A percentile compares a stretch with the other conserved stretches of the same genome.
These are phyloP conservation scores for Colletotrichum sidae DNA, from an alignment of 2,329 filamentous ascomycete genomes.

Conservation along the genomic window DNA sequence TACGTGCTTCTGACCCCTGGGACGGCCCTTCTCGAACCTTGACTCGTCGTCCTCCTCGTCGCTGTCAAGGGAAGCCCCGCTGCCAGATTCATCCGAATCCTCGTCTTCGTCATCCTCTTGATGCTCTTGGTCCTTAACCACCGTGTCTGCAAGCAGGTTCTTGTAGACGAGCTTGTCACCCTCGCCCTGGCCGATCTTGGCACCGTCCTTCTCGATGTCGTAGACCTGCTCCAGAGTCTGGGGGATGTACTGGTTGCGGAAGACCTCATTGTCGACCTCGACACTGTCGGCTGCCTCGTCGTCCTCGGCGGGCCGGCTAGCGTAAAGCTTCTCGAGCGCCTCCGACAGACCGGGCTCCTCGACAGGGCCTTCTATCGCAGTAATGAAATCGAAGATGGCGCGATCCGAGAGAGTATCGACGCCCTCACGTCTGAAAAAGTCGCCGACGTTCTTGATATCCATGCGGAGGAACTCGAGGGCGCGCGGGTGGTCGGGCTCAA, in stretches of 20 bases:
- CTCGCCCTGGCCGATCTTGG: conserved; percentile 78
- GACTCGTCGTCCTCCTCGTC: conserved; percentile 61
- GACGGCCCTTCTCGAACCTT: conserved; percentile 73
- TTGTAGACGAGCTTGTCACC: conserved; percentile 86
- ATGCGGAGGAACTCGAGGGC: conserved; percentile 94
- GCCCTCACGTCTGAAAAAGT: conserved; percentile 90
- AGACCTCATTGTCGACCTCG: conserved; percentile 90
- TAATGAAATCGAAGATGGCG: conserved; percentile 87
- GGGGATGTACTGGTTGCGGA: conserved; percentile 95
- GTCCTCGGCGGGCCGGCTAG: conserved; percentile 62
- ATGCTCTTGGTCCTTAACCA: conserved; percentile 51
- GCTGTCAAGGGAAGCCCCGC: conserved; percentile 59
- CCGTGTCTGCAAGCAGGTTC: conserved; percentile 81
- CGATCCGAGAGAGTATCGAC: conserved; percentile 86
- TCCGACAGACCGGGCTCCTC: conserved; percentile 71
- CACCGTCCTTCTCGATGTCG: conserved; percentile 91
- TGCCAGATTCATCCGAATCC: conserved; percentile 57
- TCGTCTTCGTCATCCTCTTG: conserved; percentile 50
- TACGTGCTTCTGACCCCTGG: conserved; percentile 86
- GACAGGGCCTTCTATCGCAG: conserved; percentile 67
- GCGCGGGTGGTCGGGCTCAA: conserved; percentile 95
- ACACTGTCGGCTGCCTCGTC: conserved; percentile 66
- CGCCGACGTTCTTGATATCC: conserved; percentile 97
- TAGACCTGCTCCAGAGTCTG: conserved; percentile 97
- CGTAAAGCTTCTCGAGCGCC: conserved; percentile 75